Conservation (phyloP, 495 filamentous ascomycete species). For the Cercophora newfieldiana region DNA sequence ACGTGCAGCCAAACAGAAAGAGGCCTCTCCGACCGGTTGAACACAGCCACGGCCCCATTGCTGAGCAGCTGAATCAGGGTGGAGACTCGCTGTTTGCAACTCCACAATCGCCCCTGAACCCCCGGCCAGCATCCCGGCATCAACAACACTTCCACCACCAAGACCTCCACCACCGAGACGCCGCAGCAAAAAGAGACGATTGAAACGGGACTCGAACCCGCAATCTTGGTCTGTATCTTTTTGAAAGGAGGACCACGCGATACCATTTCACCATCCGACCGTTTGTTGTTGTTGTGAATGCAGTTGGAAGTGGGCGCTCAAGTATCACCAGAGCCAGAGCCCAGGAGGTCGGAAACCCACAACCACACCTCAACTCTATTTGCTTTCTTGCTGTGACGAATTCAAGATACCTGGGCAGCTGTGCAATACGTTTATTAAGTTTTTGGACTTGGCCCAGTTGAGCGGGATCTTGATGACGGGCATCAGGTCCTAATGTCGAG, state of each 20-base stretch:
- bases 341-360: too few relatives aligned
- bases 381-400: too few relatives aligned
- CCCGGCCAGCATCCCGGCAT: too few relatives aligned
- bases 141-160: background rate
- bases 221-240: background rate
- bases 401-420: too few relatives aligned
- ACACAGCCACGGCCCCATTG: background rate
- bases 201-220: background rate
- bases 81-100: background rate
- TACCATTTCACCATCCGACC: background rate
- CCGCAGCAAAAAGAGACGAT: background rate
- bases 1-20: background rate
- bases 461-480: too few relatives aligned
- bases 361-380: too few relatives aligned
- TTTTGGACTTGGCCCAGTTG: too few relatives aligned
- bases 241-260: conserved; percentile 1
- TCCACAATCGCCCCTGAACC: background rate
- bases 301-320: too few relatives aligned
- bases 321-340: too few relatives aligned
- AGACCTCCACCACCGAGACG: background rate
- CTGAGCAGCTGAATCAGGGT: background rate
- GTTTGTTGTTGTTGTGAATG: background rate
- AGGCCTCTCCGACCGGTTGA: background rate
- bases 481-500: too few relatives aligned
- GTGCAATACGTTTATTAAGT: too few relatives aligned